Conservation (phyloP, 306 rosid genomes). For the Sechiopsis laciniata region DNA sequence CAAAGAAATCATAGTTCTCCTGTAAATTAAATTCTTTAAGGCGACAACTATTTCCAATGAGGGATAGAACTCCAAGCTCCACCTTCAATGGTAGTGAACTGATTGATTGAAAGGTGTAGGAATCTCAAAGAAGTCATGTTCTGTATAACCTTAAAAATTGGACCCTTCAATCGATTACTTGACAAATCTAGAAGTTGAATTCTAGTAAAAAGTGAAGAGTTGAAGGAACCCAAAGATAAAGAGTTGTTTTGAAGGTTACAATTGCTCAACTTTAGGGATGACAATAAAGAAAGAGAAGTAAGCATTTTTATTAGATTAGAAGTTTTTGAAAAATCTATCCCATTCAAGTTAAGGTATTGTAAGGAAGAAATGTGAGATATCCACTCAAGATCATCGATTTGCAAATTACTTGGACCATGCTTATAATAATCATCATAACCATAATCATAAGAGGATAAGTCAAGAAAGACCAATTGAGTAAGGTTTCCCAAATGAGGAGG, state of each 20-base stretch:
- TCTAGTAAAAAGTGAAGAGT: slow-evolving; percentile 14
- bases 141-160: too few species aligned
- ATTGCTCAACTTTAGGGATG: slow-evolving; percentile 1
- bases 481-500: too few species aligned
- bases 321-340: slow-evolving; percentile 13
- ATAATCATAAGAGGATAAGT: neutral
- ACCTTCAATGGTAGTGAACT: too few species aligned
- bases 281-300: slow-evolving; percentile 23
- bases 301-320: slow-evolving; percentile 22
- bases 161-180: too few species aligned
- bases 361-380: slow-evolving; percentile 27
- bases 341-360: slow-evolving; percentile 14
- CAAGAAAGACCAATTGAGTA: slow-evolving; percentile 1
- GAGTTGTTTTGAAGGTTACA: neutral
- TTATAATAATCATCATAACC: neutral
- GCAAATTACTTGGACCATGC: neutral
- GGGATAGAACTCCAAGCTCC: too few species aligned
- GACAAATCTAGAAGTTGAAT: neutral
- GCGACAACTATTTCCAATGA: too few species aligned
- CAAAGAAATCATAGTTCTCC: too few species aligned
- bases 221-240: neutral
- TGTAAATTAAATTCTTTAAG: too few species aligned
- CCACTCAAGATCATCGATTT: slow-evolving; percentile 16
- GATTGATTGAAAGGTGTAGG: too few species aligned
- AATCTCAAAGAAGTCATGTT: too few species aligned